phyloP scores from a whole-genome alignment of 1,284 basidiomycete species.

The Pseudozyma hubeiensis region DNA sequence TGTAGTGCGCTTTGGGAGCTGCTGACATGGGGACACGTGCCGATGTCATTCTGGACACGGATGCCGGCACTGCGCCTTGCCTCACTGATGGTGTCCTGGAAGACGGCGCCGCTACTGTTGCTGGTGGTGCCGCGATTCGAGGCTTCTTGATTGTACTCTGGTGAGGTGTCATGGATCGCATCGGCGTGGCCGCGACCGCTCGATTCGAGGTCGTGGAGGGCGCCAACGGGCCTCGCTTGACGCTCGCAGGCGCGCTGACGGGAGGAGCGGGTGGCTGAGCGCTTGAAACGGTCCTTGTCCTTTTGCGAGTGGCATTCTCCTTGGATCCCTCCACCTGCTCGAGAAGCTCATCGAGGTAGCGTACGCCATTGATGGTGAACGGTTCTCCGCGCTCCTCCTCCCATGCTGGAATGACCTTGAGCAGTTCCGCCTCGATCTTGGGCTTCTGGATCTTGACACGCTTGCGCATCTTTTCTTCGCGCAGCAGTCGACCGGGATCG shows the following conservation, averaged over 20 bases:
- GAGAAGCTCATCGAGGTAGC: conserved; percentile 80
- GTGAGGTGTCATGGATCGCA: conserved; percentile 35
- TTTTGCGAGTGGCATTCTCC: conserved; percentile 47
- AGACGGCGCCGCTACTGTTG: conserved; percentile 23
- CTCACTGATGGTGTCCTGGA: conserved; percentile 21
- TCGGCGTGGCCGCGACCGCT: conserved; percentile 30
- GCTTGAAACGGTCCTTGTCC: conserved; percentile 29
- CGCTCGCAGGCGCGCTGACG: conserved; percentile 32
- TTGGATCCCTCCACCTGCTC: conserved; percentile 57
- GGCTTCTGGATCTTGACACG: conserved; percentile 94
- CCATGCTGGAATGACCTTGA: conserved; percentile 84
- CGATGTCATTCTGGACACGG: conserved; percentile 31
- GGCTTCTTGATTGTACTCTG: conserved; percentile 46
- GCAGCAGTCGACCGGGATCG: conserved; percentile 74
- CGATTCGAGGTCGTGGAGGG: conserved; percentile 32
- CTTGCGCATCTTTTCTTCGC: conserved; percentile 98
- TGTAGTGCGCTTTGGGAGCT: conserved; percentile 23
- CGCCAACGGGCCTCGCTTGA: conserved; percentile 30
- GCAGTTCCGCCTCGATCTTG: conserved; percentile 85
- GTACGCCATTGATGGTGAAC: conserved; percentile 87
- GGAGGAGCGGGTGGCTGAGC: conserved; percentile 26
- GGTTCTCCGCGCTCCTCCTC: conserved; percentile 80
- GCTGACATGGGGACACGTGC: conserved; percentile 35
- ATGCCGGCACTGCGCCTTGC: conserved; percentile 18
- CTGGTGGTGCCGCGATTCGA: conserved; percentile 30